Evolutionary conservation across 192 early-diverging fungal genomes (phyloP), one percentile per base, ranked within the genome.

Genomic region (Chytriomyces confervae): DNA sequence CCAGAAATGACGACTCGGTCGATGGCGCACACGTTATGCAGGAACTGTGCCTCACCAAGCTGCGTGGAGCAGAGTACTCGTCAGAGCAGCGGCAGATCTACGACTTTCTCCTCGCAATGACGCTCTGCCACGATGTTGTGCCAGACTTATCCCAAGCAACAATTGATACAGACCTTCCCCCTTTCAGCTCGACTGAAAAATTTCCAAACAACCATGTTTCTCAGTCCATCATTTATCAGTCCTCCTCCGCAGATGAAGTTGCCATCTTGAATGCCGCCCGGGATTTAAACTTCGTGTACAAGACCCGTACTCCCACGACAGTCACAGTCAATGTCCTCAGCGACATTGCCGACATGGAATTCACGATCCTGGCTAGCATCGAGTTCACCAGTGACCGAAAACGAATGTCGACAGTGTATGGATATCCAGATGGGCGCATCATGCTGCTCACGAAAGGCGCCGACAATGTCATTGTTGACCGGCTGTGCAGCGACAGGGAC

Each of bases 71-170:
- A 27, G 29, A 47, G 60, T 24, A 62, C 46, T 69, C 60, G 62
- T 50, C 64, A 51, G 36, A 29, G n/a, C 67, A 61, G 70, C 77
- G 77, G 5, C 77, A 82, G 10, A 79, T 80, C 6, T 84, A 81
- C n/a, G 80, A 84, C 45, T 96, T 96, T 63, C 72, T 96, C 60
- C 82, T 90, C 0, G 89, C 93, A 57, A 89, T 96, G 79, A 91
- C 93, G 6, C 82, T 96, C n/a, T 96, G 95, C 69, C 94, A 95
- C 72, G 90, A 92, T 36, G 93, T 91, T 48, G 88, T 94, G 45
- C 94, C 93, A 0, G 93, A 95, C 49, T 66, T 76, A 50, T 66
- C 74, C n/a, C 46, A 65, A 10, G 48, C 47, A 86, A 43, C 86
- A 89, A 78, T 51, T 29, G 60, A 63, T 20, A 72, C 44, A 46